These are phyloP conservation scores for Epithele typhae DNA, from an alignment of 768 basidiomycete species.

Conservation along the genomic window DNA sequence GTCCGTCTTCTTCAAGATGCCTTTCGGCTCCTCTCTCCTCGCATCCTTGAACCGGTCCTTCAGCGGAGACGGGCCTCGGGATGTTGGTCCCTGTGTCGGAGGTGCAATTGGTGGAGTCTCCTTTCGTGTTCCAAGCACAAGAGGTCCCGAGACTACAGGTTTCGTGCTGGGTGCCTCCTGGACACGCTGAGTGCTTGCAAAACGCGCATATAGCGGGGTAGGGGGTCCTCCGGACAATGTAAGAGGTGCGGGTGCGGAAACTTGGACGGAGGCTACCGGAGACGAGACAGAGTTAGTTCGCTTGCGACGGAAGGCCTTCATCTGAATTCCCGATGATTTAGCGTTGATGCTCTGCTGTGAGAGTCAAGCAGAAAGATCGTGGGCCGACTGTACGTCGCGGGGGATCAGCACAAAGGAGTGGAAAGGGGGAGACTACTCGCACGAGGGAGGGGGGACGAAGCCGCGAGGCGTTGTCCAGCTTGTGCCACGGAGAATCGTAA, in stretches of 20 bases:
- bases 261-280: neutral
- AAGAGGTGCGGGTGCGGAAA: conserved; percentile 1
- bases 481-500: too few species aligned
- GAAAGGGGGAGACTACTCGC: too few species aligned
- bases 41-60: too few species aligned
- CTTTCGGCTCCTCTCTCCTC: neutral
- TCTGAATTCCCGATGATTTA: too few species aligned
- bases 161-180: conserved; percentile 2
- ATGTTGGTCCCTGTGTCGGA: too few species aligned
- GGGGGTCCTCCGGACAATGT: conserved; percentile 2
- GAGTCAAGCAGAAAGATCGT: too few species aligned
- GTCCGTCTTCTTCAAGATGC: neutral
- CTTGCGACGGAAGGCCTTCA: conserved; percentile 12
- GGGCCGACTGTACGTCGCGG: too few species aligned
- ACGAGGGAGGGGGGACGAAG: too few species aligned
- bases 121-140: conserved; percentile 16
- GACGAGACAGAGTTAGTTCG: conserved; percentile 9
- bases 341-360: too few species aligned
- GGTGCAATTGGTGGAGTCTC: neutral
- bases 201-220: conserved; percentile 26
- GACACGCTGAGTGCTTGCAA: conserved; percentile 14
- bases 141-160: conserved; percentile 22
- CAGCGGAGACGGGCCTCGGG: too few species aligned
- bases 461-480: too few species aligned
- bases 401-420: neutral